A percentile compares a stretch with the other conserved stretches of the same genome.
Evolutionary conservation across 305 asterid genomes (phyloP).

Genomic region (Solanum hybrid): DNA sequence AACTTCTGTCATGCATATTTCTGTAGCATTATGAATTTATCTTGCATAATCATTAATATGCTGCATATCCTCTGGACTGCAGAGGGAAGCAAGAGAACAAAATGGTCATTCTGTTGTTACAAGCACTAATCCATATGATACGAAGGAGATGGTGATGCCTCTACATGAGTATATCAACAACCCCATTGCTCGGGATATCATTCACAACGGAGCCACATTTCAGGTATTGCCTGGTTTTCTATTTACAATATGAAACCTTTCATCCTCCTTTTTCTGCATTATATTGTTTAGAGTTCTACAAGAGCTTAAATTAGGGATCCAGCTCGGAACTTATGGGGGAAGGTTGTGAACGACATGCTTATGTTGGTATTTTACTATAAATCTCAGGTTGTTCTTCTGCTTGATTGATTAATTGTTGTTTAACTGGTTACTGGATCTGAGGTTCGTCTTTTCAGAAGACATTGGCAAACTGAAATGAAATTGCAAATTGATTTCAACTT

Average conservation of each 20-base stretch:
- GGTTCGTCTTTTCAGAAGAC: not conserved
- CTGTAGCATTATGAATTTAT: not conserved
- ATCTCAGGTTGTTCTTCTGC: not conserved
- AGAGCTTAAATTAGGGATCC: not conserved
- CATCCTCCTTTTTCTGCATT: not conserved
- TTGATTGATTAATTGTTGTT: not conserved
- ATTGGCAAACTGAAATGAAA: not conserved
- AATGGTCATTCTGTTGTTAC: constrained; percentile 28
- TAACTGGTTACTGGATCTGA: not conserved
- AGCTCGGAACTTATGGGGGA: not conserved
- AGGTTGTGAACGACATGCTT: not conserved
- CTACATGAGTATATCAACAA: constrained; percentile 66
- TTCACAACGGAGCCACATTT: constrained; percentile 95
- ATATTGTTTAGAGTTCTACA: not conserved
- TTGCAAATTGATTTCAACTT: not conserved
- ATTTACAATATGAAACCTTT: not conserved
- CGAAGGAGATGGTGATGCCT: constrained; percentile 71
- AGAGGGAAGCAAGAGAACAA: constrained; percentile 73
- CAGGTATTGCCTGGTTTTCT: constrained; percentile 47
- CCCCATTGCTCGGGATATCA: constrained; percentile 69
- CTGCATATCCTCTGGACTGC: constrained; percentile 14
- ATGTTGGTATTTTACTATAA: not conserved
- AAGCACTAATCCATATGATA: constrained; percentile 57
- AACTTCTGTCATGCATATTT: not conserved
- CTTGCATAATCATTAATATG: not conserved